Conservation (phyloP, 768 basidiomycete genomes). For the Russula olivacea region DNA sequence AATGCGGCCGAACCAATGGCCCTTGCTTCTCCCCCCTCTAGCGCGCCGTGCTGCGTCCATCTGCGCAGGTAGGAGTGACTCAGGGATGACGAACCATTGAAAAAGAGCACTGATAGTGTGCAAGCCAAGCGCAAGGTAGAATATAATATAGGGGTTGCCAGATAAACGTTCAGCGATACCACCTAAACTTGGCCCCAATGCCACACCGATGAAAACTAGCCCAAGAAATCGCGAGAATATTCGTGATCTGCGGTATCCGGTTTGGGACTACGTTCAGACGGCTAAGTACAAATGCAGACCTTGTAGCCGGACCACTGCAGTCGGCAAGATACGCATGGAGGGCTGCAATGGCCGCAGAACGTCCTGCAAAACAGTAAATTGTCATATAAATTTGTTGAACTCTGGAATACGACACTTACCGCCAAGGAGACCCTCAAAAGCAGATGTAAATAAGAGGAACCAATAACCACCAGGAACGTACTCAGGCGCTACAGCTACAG, state of each 20-base stretch:
- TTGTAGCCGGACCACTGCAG: slow-evolving; percentile 45
- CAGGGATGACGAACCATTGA: slow-evolving; percentile 62
- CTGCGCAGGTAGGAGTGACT: slow-evolving; percentile 55
- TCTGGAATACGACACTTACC: slow-evolving; percentile 39
- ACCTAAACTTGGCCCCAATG: slow-evolving; percentile 70
- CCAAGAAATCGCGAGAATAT: slow-evolving; percentile 63
- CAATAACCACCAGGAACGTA: slow-evolving; percentile 76
- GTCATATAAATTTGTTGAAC: not conserved
- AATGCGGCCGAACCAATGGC: slow-evolving; percentile 38
- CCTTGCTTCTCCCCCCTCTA: slow-evolving; percentile 11
- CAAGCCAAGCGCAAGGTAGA: slow-evolving; percentile 54
- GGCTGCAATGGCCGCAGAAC: slow-evolving; percentile 45
- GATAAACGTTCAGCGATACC: slow-evolving; percentile 56
- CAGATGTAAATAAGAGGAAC: slow-evolving; percentile 61
- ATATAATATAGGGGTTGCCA: slow-evolving; percentile 53
- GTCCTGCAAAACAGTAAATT: slow-evolving; percentile 31
- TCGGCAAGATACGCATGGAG: slow-evolving; percentile 67
- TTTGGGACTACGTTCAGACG: slow-evolving; percentile 2
- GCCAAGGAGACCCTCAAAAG: slow-evolving; percentile 66
- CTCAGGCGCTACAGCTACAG: slow-evolving; percentile 54
- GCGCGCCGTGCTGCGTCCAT: slow-evolving; percentile 28
- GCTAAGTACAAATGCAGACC: slow-evolving; percentile 2
- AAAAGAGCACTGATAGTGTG: slow-evolving; percentile 47
- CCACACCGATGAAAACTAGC: slow-evolving; percentile 66
- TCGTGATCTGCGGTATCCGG: slow-evolving; percentile 43